Evolutionary conservation across 106 monocot genomes (phyloP), one percentile per base, ranked within the genome.

Genomic region (Vanilla planifolia): DNA sequence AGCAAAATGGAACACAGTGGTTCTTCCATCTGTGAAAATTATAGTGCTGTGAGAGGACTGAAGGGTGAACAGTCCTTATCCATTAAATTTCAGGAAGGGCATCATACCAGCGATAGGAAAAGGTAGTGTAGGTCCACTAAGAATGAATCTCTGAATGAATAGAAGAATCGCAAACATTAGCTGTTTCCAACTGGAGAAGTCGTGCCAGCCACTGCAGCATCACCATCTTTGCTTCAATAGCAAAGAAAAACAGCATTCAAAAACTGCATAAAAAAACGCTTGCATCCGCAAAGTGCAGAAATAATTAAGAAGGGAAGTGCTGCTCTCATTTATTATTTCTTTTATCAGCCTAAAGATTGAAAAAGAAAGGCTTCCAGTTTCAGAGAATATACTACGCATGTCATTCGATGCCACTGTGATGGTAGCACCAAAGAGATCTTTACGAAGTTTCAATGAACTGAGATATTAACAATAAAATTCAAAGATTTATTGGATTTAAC

Each of bases 151-250:
- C 6, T 2, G 17, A 20, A 20, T 45, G 44, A 42, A 45, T 45
- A 20, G 17, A 19, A 4, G 17, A 20, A 45, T 45, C 17, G n/a
- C 20, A 19, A 20, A 45, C 19, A 7, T 19, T 19, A 5, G 44
- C 17, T 45, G 44, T 45, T 45, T 45, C 44, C 17, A 45, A 45
- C 17, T 45, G 44, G 16, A 45, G 44, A 45, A 45, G 44, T 45
- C 44, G 17, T 19, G 44, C 5, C 44, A 45, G 16, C 44, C 44
- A 45, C 44, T 20, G 17, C 16, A 2, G 17, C 17, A 45, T 45
- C 17, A 45, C 20, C 44, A 19, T 45, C 44, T 45, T 20, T 5
- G 6, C 17, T 45, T 19, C 2, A 1, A 3, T 17, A 45, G 44
- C 20, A 5, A 45, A 20, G 17, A 20, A 45, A 5, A 45, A 17